These are phyloP conservation scores for Aspergillus sp. DNA, from an alignment of 2,329 filamentous ascomycete genomes.

Conservation along the genomic window DNA sequence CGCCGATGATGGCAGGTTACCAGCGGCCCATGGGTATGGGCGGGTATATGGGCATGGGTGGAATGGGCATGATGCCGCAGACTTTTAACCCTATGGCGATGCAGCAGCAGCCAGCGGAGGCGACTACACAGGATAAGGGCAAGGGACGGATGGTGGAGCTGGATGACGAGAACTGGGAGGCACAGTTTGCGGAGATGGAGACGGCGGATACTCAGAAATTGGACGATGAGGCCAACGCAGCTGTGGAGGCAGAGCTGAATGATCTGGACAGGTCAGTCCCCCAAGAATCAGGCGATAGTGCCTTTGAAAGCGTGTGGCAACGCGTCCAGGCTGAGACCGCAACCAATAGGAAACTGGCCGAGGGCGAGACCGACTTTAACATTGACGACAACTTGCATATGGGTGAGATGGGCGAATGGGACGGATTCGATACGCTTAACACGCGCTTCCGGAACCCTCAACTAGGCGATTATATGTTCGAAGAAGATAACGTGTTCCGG, in stretches of 20 bases:
- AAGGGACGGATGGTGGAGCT: conserved; percentile 84
- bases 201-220: conserved; percentile 54
- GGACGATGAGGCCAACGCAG: conserved; percentile 67
- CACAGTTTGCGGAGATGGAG: conserved; percentile 89
- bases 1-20: conserved; percentile 62
- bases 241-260: conserved; percentile 84
- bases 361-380: conserved; percentile 62
- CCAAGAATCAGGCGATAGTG: conserved; percentile 65
- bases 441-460: conserved; percentile 73
- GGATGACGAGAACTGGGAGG: conserved; percentile 93
- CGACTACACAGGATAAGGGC: conserved; percentile 70
- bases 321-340: conserved; percentile 50
- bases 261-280: conserved; percentile 80
- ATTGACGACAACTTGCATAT: conserved; percentile 54
- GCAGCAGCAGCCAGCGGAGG: conserved; percentile 46
- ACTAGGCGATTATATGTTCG: conserved; percentile 89
- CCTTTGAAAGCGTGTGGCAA: conserved; percentile 78
- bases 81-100: conserved; percentile 53
- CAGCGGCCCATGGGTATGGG: conserved; percentile 51
- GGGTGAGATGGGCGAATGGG: conserved; percentile 79
- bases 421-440: conserved; percentile 69
- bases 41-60: conserved; percentile 46
- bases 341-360: conserved; percentile 60
- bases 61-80: conserved; percentile 55
- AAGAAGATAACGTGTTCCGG: conserved; percentile 88